Evolutionary conservation across 2,329 filamentous ascomycete genomes (phyloP), one percentile per base, ranked within the genome.

Genomic region (Colletotrichum aenigma): DNA sequence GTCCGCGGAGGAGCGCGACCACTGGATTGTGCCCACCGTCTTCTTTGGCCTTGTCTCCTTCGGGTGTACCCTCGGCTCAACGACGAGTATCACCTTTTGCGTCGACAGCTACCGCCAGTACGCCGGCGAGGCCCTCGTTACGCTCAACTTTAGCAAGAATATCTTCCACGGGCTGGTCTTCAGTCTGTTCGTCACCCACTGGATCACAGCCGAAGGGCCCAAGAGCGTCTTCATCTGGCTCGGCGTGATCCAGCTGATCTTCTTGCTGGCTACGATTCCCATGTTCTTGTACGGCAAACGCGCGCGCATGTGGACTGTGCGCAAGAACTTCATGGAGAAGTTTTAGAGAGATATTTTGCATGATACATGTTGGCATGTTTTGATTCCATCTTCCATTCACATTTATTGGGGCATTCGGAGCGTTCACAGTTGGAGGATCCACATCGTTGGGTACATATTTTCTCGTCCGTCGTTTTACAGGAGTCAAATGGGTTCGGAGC

Each of bases 201-300:
- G 96, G 96, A 87, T 98, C 26, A 90, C 94, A 36, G 83, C 85
- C 2, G 93, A 95, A 73, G 96, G 96, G 0, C 89, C 94, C 13
- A 95, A 94, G 85, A 89, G 86, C 13, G 95, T 98, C 0, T 98
- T 95, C 81, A 86, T 98, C 60, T 95, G 93, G 81, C 90, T 98
- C 68, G 96, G 96, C 4, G 89, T 96, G 30, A 97, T 98, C 32
- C 96, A 98, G 84, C 84, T 98, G 38, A 91, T 92, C 15, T 90
- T 93, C 71, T 88, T 98, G 83, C 81, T 95, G 4, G 92, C 89
- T 70, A 94, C 95, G 1, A 93, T 98, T 71, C 96, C 96, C 1
- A 95, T 98, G 94, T 98, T 97, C 83, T 94, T 98, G 24, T 98
- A 92, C 81, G 96, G 96, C 21, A 98, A 98, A 88, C 88, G 96